Percentiles rank a stretch among this genome's conserved stretches.
phyloP scores from a whole-genome alignment of 768 basidiomycete genomes.

The Pleurotus salmoneostramineus region DNA sequence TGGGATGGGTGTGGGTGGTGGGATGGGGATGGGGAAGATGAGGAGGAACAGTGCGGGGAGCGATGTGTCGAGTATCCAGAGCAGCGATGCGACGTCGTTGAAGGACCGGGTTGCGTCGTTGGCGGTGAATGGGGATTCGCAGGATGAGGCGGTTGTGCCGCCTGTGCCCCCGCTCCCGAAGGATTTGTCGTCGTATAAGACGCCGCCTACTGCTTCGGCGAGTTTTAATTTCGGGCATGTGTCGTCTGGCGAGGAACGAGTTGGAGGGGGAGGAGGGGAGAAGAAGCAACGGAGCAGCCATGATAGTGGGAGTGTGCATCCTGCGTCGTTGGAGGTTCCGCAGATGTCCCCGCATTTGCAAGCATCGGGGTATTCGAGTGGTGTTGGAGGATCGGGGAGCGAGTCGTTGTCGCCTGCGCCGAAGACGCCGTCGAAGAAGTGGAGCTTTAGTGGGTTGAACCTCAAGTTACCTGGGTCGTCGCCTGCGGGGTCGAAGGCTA shows the following conservation, averaged over 20 bases:
- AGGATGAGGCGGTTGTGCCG: conserved; percentile 71
- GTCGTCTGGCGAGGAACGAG: conserved; percentile 30
- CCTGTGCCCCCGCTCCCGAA: conserved; percentile 93
- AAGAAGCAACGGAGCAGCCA: conserved; percentile 33
- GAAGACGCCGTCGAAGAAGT: conserved; percentile 92
- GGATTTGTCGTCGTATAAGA: conserved; percentile 75
- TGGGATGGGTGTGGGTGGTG: too few species aligned
- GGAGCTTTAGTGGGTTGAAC: conserved; percentile 90
- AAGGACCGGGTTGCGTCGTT: conserved; percentile 69
- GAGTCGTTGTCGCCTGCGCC: conserved; percentile 41
- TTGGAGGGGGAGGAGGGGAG: conserved; percentile 11
- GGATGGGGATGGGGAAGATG: too few species aligned
- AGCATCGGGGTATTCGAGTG: conserved; percentile 21
- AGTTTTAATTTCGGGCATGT: conserved; percentile 46
- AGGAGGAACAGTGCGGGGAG: conserved; percentile 84
- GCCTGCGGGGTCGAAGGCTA: conserved; percentile 45
- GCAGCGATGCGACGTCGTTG: conserved; percentile 56
- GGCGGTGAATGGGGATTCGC: conserved; percentile 52
- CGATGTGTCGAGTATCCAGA: conserved; percentile 75
- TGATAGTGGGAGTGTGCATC: conserved; percentile 42
- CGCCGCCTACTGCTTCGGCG: conserved; percentile 60
- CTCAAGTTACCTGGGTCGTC: conserved; percentile 65
- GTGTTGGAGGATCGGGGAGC: conserved; percentile 28
- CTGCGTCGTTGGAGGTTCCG: conserved; percentile 51
- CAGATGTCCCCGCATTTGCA: conserved; percentile 19